Base-by-base conservation (phyloP, 257 asterid species). In the Penstemon eatonii region DNA sequence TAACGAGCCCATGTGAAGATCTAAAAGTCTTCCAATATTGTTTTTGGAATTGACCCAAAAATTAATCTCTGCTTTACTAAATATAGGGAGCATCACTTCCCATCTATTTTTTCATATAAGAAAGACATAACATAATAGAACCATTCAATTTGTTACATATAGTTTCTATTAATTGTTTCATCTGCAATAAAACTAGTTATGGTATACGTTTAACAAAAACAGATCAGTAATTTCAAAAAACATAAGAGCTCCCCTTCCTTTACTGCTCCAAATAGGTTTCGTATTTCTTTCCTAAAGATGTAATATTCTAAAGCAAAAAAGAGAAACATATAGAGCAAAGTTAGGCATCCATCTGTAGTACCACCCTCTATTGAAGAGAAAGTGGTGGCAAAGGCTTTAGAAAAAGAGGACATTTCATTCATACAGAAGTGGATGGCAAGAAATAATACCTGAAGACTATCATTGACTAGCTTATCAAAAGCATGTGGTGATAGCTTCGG, bases 391-490 rank as follows among this genome's bases (percentile, higher is more conserved):
- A 19, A 38, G 8, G n/a, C 11, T 41, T 3, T 18, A 25, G 38
- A 55, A 15, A 55, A 6, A 5, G 43, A 13, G 19, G 9, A 42
- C 19, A 42, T 6, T 61, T 61, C 3, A 12, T 65, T 8, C 33
- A 25, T 25, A 25, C 33, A 25, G 19, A 4, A 44, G 65, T 49
- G 8, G 62, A 52, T 49, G 8, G 62, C 36, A 54, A 39, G 15
- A 73, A 18, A 37, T 33, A 41, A 51, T 79, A 92, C 98, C 98
- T 92, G 96, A 43, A 87, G 82, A 70, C 84, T 78, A 78, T 92
- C 96, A 77, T 89, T 89, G 56, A 86, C 88, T 8, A 92, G 89
- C 84, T 87, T 92, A 80, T 89, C 88, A 11, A 89, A 80, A 50
- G 72, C 79, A 43, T 78, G 80, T 0, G 96, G 77, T 41, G 92